phyloP scores from a whole-genome alignment of 176 grass and related monocot species.

The Dactylis glomerata region DNA sequence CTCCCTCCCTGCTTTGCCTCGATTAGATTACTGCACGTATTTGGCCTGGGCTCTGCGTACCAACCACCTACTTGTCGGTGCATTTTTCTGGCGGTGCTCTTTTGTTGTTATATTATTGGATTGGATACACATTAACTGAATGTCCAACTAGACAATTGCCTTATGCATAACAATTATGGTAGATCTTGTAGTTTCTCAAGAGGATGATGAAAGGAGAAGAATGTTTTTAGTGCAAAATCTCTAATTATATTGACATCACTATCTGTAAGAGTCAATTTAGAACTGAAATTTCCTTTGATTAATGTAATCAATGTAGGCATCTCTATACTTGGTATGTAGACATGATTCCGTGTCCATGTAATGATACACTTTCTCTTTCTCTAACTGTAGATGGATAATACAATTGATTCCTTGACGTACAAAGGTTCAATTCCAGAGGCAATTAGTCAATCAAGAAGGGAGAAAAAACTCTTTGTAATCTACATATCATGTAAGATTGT shows the following conservation, averaged over 20 bases:
- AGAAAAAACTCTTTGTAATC: constrained; percentile 94
- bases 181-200: neutral
- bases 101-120: neutral
- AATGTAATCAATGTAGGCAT: neutral
- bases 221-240: neutral
- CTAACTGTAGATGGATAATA: constrained; percentile 61
- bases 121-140: neutral
- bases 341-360: neutral
- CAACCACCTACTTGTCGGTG: neutral
- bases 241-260: neutral
- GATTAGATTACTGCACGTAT: neutral
- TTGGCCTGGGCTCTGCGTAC: neutral
- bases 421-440: constrained; percentile 81
- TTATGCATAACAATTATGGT: neutral
- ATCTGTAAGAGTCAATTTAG: neutral
- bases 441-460: constrained; percentile 72
- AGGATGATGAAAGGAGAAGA: neutral
- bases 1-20: neutral
- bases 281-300: neutral
- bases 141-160: neutral
- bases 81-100: neutral
- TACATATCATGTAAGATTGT: constrained; percentile 76
- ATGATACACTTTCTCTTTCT: constrained; percentile 8
- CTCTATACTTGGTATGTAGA: neutral
- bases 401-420: constrained; percentile 59